Base-by-base conservation (phyloP, 805 yeast genomes). In the Sugiyamaella valdiviana region DNA sequence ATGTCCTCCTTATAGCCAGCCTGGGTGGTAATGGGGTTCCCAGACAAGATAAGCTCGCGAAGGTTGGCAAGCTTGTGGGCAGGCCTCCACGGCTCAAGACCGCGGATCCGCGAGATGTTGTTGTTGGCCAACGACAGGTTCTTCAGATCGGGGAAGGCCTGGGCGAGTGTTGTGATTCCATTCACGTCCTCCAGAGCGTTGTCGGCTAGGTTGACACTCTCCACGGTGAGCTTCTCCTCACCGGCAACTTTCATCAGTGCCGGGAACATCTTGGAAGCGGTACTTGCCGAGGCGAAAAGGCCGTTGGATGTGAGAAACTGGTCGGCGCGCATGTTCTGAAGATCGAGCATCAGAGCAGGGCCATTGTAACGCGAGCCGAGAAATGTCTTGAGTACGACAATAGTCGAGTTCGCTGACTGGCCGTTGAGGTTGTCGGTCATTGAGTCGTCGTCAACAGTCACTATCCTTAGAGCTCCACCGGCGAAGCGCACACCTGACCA, bases 171-270 rank as follows among this genome's bases (percentile, higher is more conserved):
- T 0, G 82, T 68, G 21, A 90, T 71, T 14, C 74, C 66, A 32
- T 72, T 60, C 36, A 86, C 73, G 58, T 87, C 95, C 21, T 68
- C 66, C 36, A 93, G 65, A 48, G 74, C 73, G 63, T 93, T 85
- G 17, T 39, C 39, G 22, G 65, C 65, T 20, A 67, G 61, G 36
- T 59, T 85, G 6, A 90, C 78, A 49, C 88, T 82, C 24, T 81
- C 83, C 3, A 89, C 83, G 6, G 62, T 62, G 20, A 67, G 58
- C 1, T 64, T 63, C 22, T 42, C 23, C 6, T 77, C 79, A 46
- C 78, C 77, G 1, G 95, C 95, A 6, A 91, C 66, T 62, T 83
- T 85, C 84, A 91, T 79, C 55, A 93, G 68, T 0, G 98, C 98
- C 9, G 88, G 84, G 64, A 91, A 88, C 76, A 89, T 82, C 65